phyloP scores from a whole-genome alignment of 345 rosid species.

The Salix koriyanagi region DNA sequence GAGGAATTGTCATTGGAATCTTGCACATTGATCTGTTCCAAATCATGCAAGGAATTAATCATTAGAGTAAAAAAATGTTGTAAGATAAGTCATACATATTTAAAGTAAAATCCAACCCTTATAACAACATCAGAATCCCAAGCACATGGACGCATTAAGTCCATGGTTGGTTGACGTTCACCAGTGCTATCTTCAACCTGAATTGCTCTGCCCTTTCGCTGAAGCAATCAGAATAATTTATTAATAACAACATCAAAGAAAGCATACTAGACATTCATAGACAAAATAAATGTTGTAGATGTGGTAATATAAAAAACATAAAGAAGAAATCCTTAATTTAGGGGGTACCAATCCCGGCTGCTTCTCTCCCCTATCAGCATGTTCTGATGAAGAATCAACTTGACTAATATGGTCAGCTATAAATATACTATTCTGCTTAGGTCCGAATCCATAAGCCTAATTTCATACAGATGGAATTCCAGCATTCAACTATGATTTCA shows the following conservation, averaged over 20 bases:
- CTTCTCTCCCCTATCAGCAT: slow-evolving; percentile 19
- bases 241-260: background rate
- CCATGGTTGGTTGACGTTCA: slow-evolving; percentile 54
- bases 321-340: background rate
- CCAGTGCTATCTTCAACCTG: slow-evolving; percentile 43
- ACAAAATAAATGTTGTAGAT: background rate
- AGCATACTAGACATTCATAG: background rate
- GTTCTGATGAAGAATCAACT: slow-evolving; percentile 11
- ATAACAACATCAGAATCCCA: slow-evolving; percentile 64
- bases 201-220: slow-evolving; percentile 59
- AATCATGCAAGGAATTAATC: slow-evolving; percentile 20
- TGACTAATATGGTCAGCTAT: slow-evolving; percentile 16
- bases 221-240: slow-evolving; percentile 14
- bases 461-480: background rate
- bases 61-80: background rate
- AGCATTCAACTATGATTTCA: background rate
- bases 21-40: slow-evolving; percentile 47
- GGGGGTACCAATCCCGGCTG: slow-evolving; percentile 20
- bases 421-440: slow-evolving; percentile 11
- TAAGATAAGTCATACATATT: slow-evolving; percentile 9
- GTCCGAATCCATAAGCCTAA: slow-evolving; percentile 25
- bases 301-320: background rate
- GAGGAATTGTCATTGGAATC: slow-evolving; percentile 38
- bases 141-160: slow-evolving; percentile 32
- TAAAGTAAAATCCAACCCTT: slow-evolving; percentile 38